Percentiles rank a stretch among this genome's conserved stretches.
phyloP scores from a whole-genome alignment of 768 basidiomycete species.

The Leccinum aurantiacum region DNA sequence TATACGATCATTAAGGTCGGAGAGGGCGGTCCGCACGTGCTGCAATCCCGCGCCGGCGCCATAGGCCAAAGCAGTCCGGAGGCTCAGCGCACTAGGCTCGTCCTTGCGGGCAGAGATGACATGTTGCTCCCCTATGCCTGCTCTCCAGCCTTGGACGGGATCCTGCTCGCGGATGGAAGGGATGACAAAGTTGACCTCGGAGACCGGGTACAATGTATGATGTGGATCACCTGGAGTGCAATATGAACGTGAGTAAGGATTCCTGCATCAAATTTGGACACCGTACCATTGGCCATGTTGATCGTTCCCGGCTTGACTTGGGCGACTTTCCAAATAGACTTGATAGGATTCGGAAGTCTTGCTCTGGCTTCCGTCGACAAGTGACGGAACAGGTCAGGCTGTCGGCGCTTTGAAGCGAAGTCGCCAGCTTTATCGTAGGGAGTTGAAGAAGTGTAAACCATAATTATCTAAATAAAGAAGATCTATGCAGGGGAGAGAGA shows the following conservation, averaged over 20 bases:
- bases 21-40: conserved; percentile 34
- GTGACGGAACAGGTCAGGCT: conserved; percentile 33
- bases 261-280: not conserved
- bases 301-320: conserved; percentile 36
- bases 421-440: conserved; percentile 13
- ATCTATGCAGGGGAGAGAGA: not conserved
- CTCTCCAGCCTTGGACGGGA: conserved; percentile 33
- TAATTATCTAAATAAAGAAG: conserved; percentile 5
- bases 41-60: conserved; percentile 37
- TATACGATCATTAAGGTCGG: conserved; percentile 36
- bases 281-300: conserved; percentile 38
- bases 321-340: conserved; percentile 38
- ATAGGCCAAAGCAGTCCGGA: conserved; percentile 39
- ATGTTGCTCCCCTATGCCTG: conserved; percentile 29
- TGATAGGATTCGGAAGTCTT: conserved; percentile 38
- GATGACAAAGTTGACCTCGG: conserved; percentile 36
- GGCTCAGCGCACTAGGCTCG: conserved; percentile 29
- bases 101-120: conserved; percentile 32
- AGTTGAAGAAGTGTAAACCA: conserved; percentile 29
- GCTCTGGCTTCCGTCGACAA: conserved; percentile 35
- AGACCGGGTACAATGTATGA: conserved; percentile 33
- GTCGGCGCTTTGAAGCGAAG: conserved; percentile 24
- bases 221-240: conserved; percentile 34
- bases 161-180: conserved; percentile 31
- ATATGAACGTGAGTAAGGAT: conserved; percentile 2